Evolutionary conservation across 352 stramenopile genomes (phyloP).

Genomic region (Discostella stelligera): DNA sequence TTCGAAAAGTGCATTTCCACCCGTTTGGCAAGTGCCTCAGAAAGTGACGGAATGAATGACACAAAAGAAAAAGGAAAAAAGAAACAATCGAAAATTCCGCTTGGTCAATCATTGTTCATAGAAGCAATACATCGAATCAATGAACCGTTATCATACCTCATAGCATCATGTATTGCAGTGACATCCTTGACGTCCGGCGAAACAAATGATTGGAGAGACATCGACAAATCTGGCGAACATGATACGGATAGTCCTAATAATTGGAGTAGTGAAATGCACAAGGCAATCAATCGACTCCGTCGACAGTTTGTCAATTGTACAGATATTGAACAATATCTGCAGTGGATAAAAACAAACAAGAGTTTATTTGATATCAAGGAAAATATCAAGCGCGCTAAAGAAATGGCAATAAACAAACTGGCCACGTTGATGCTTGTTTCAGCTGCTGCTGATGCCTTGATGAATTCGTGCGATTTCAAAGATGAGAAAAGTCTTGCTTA

Average conservation of each 20-base stretch:
- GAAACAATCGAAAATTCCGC: slow-evolving; percentile 23
- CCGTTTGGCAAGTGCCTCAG: background rate
- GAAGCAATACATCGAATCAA: slow-evolving; percentile 40
- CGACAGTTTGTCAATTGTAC: slow-evolving; percentile 30
- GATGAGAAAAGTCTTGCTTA: background rate
- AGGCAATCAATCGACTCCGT: slow-evolving; percentile 28
- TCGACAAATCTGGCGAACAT: background rate
- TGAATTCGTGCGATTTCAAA: slow-evolving; percentile 25
- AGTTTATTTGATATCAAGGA: slow-evolving; percentile 35
- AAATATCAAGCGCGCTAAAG: slow-evolving; percentile 30
- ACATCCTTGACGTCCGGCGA: slow-evolving; percentile 4
- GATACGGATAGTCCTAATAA: background rate
- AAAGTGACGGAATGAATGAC: background rate
- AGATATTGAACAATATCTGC: slow-evolving; percentile 35
- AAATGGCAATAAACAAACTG: slow-evolving; percentile 40
- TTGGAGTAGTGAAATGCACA: slow-evolving; percentile 21
- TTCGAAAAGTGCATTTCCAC: slow-evolving; percentile 46
- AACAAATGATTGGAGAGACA: slow-evolving; percentile 5
- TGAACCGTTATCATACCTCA: slow-evolving; percentile 45
- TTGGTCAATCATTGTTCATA: slow-evolving; percentile 40
- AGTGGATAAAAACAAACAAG: slow-evolving; percentile 40
- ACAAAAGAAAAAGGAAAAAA: slow-evolving; percentile 10
- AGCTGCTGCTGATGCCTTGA: slow-evolving; percentile 20
- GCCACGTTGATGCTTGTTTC: slow-evolving; percentile 33
- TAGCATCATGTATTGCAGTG: slow-evolving; percentile 33